phyloP scores from a whole-genome alignment of 352 stramenopile species.

The Phytophthora fragariaefolia region DNA sequence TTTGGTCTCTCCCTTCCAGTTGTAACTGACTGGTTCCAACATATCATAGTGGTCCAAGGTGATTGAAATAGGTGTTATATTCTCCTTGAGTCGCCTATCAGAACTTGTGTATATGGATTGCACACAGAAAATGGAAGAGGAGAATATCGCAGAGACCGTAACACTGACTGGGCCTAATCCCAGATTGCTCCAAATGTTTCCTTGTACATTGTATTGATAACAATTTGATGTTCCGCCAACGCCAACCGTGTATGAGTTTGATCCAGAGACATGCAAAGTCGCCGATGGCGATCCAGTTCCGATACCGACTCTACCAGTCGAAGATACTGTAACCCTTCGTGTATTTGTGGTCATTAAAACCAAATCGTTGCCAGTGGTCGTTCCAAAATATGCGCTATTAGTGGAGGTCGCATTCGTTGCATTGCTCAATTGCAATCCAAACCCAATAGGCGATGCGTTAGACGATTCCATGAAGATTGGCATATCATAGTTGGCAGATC shows the following conservation, averaged over 20 bases:
- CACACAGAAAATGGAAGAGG: background rate
- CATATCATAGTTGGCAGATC: constrained; percentile 10
- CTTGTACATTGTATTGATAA: no score
- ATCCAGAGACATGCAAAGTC: background rate
- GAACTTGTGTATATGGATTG: background rate
- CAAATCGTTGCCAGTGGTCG: constrained; percentile 23
- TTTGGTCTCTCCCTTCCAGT: no score
- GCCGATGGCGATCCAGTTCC: constrained; percentile 3
- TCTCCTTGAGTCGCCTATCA: background rate
- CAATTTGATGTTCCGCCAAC: no score
- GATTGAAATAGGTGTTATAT: no score
- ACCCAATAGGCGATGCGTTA: constrained; percentile 19
- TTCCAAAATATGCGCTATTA: background rate
- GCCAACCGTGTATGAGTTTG: no score
- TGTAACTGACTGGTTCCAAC: no score
- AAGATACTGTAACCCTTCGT: constrained; percentile 19
- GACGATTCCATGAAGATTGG: constrained; percentile 25
- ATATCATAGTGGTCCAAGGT: no score
- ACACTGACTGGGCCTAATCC: no score
- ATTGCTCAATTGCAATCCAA: constrained; percentile 26
- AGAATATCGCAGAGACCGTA: no score
- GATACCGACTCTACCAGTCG: constrained; percentile 22
- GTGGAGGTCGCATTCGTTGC: background rate
- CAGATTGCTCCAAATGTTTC: no score
- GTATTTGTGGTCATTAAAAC: constrained; percentile 26